Evolutionary conservation across 179 eudicot species (phyloP).

Genomic region (Heliamphora pulchella): DNA sequence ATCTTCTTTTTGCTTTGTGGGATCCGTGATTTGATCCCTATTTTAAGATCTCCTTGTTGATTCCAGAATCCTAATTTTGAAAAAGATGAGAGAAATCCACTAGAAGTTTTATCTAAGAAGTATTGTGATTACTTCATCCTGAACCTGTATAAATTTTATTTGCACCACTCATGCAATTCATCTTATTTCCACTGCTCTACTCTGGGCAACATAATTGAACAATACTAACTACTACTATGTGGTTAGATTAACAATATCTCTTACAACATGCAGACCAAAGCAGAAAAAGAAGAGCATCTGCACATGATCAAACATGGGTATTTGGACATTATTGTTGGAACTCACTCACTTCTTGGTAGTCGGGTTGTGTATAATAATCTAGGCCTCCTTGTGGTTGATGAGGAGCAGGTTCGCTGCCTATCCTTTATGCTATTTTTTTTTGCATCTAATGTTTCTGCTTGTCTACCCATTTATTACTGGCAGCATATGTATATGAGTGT

Average conservation of each 20-base stretch:
- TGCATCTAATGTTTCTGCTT: constrained; percentile 7
- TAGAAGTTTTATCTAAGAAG: neutral
- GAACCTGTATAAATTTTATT: neutral
- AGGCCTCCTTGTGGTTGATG: constrained; percentile 97
- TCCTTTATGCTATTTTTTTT: neutral
- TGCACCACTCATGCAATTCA: neutral
- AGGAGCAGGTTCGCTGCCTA: constrained; percentile 76
- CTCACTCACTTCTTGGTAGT: constrained; percentile 83
- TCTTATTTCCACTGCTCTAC: neutral
- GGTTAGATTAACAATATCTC: constrained; percentile 16
- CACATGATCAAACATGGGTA: constrained; percentile 65
- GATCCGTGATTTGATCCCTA: constrained; percentile 10
- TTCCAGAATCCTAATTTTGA: neutral
- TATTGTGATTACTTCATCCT: constrained; percentile 10
- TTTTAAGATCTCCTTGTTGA: constrained; percentile 4
- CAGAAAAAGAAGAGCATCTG: constrained; percentile 75
- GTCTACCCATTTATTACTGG: neutral
- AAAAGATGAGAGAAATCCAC: neutral
- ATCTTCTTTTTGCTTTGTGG: constrained; percentile 5
- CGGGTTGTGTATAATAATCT: constrained; percentile 78
- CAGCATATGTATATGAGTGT: neutral
- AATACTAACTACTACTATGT: neutral
- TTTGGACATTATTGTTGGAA: constrained; percentile 81
- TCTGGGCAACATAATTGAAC: constrained; percentile 4
- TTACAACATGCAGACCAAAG: constrained; percentile 54